Conservation (phyloP, 2,329 filamentous ascomycete genomes). For the Trichophyton simii region DNA sequence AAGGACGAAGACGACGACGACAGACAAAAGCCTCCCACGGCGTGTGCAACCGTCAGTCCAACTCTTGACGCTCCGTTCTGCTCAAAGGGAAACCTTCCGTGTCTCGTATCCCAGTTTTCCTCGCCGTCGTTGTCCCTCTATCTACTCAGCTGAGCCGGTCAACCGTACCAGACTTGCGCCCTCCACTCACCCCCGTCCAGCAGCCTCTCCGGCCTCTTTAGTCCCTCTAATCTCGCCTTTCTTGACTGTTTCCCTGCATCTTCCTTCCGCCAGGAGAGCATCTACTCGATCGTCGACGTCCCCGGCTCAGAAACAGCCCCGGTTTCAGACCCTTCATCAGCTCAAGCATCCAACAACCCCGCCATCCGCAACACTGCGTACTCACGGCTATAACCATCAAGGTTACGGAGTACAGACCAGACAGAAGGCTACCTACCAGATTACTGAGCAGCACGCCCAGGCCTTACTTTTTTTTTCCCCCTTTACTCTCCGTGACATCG, state of each 20-base stretch:
- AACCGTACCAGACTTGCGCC: background rate
- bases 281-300: background rate
- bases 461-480: too few relatives aligned
- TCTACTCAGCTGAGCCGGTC: background rate
- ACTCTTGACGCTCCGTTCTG: background rate
- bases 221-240: background rate
- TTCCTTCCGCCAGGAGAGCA: background rate
- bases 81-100: background rate
- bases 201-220: background rate
- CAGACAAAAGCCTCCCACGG: background rate
- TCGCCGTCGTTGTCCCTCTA: background rate
- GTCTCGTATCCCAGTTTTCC: slow-evolving; percentile 5
- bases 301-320: background rate
- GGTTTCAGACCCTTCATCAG: background rate
- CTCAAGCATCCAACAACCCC: background rate
- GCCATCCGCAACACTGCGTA: too few relatives aligned
- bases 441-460: background rate
- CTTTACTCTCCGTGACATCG: background rate
- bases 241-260: background rate
- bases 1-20: background rate
- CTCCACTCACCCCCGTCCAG: background rate
- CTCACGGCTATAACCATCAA: background rate
- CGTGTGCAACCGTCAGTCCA: background rate
- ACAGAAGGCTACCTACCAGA: background rate
- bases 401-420: background rate